Conservation (phyloP, 805 yeast species). For the Candida maltosa region DNA sequence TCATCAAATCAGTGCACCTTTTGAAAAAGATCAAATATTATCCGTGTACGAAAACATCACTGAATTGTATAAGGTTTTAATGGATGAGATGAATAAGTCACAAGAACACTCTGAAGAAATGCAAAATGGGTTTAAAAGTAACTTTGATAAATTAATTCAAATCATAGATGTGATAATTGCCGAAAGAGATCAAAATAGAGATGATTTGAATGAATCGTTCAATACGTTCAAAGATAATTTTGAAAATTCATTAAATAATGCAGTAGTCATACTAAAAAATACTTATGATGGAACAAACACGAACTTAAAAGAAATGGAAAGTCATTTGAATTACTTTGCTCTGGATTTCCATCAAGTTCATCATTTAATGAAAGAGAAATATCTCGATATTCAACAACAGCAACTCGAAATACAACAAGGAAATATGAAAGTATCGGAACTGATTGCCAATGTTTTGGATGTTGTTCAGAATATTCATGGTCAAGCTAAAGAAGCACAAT, state of each 20-base stretch:
- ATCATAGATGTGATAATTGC: conserved; percentile 5
- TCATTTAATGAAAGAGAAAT: neutral
- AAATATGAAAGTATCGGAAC: neutral
- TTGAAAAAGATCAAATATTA: conserved; percentile 49
- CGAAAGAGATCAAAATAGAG: neutral
- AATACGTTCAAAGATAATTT: conserved; percentile 7
- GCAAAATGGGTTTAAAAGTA: conserved; percentile 2
- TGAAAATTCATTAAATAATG: conserved; percentile 3
- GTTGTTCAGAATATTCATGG: no score
- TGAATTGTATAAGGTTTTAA: conserved; percentile 10
- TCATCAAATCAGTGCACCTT: conserved; percentile 48
- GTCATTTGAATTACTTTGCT: conserved; percentile 6
- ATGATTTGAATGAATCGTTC: conserved; percentile 2
- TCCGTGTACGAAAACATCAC: conserved; percentile 48
- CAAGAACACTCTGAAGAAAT: conserved; percentile 7
- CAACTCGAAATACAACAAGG: neutral
- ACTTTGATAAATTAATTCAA: conserved; percentile 12
- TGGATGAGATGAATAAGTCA: conserved; percentile 8
- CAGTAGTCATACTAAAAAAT: conserved; percentile 4
- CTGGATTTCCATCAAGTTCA: conserved; percentile 2
- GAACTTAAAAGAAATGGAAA: conserved; percentile 5
- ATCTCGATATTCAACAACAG: neutral
- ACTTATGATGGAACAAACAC: conserved; percentile 7
- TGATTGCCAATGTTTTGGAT: no score
- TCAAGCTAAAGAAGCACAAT: no score